Evolutionary conservation across 2,329 filamentous ascomycete species (phyloP), one percentile per base, ranked within the genome.

Genomic region (Alternaria sp.): DNA sequence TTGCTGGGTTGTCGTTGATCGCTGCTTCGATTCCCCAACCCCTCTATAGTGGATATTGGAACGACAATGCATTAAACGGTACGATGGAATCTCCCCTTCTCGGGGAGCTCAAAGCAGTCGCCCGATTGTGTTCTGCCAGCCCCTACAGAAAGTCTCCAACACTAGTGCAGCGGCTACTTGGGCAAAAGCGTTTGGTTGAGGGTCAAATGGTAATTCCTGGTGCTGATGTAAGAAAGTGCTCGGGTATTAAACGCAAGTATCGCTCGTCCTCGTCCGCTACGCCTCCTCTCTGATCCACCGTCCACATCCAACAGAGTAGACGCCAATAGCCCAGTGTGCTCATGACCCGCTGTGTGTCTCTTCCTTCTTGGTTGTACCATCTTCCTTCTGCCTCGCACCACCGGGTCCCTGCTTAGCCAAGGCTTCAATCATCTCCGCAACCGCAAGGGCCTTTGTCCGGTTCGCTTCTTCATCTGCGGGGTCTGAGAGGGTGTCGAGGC

Each of bases 401-500:
- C 32, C 54, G 8, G 62, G 62, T n/a, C 50, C 45, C 52, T 56
- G 63, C 61, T 68, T 72, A 32, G 69, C 72, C 15, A 76, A 47
- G 26, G 23, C 55, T 66, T 74, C 72, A 17, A 77, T 66, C 66
- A 72, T 57, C 13, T 61, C 62, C 12, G 72, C 74, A 30, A 77
- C 65, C 50, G 61, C 62, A 1, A 67, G 32, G 6, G 70, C 72
- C 59, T 69, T 71, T 13, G 40, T 63, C 36, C 62, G 61, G 23
- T 67, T 70, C 59, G 58, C 57, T 25, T 66, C 71, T 62, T 74
- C 70, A n/a, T 79, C 76, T 21, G 66, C 66, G 7, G 69, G 64
- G 30, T 77, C 70, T 28, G 70, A 66, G 2, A 90, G 74, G 0
- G 87, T 89, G 60, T 89, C 84, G 46, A 91, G 81, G 61, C 87